These are phyloP conservation scores for Euphorbia celastroides DNA, from an alignment of 441 rosid species.

Conservation along the genomic window DNA sequence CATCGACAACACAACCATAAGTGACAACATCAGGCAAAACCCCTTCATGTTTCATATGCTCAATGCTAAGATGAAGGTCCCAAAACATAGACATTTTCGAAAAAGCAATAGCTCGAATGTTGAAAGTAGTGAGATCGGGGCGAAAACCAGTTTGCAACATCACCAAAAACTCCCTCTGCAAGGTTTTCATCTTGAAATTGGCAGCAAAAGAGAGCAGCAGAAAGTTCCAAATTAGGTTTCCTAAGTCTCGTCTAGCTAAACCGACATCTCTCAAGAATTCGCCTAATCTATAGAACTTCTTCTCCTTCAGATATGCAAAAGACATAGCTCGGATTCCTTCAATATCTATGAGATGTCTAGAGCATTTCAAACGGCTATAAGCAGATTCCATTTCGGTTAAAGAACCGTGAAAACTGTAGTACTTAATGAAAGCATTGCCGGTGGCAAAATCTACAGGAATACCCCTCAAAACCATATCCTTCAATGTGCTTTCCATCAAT, in stretches of 20 bases:
- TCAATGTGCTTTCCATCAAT: conserved; percentile 53
- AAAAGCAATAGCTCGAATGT: conserved; percentile 61
- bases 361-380: conserved; percentile 48
- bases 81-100: conserved; percentile 70
- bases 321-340: conserved; percentile 59
- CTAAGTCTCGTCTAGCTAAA: conserved; percentile 48
- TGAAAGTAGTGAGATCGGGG: conserved; percentile 69
- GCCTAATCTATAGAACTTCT: conserved; percentile 48
- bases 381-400: conserved; percentile 59
- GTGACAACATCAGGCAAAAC: conserved; percentile 73
- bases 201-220: conserved; percentile 63
- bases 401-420: conserved; percentile 50
- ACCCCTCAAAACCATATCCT: conserved; percentile 40
- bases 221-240: conserved; percentile 68
- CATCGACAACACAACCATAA: conserved; percentile 67
- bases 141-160: conserved; percentile 55
- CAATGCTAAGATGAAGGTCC: conserved; percentile 83
- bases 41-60: conserved; percentile 56
- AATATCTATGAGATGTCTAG: conserved; percentile 46
- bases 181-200: conserved; percentile 73
- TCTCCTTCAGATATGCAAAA: conserved; percentile 39
- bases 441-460: conserved; percentile 41
- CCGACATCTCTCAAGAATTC: conserved; percentile 62
- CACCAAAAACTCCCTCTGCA: conserved; percentile 65
- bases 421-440: conserved; percentile 44